These are phyloP conservation scores for Cerioporus squamosus DNA, from an alignment of 1,284 basidiomycete species.

Conservation along the genomic window DNA sequence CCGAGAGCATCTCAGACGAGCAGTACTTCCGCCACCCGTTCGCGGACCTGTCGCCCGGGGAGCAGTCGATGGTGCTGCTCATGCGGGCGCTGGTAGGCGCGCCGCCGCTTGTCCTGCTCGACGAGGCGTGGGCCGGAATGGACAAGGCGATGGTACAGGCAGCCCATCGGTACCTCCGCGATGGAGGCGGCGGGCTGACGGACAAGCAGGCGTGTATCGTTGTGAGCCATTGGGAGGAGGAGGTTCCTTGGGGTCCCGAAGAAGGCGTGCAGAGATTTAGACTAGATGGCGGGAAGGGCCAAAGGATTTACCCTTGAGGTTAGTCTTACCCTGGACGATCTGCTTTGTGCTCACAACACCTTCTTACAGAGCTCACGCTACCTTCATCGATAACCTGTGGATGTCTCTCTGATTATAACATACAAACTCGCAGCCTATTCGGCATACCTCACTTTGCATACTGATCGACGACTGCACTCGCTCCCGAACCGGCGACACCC, in stretches of 20 bases:
- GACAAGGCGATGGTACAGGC: slow-evolving; percentile 74
- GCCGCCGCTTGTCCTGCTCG: slow-evolving; percentile 77
- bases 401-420: too few species aligned
- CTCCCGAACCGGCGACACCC: slow-evolving; percentile 3
- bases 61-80: slow-evolving; percentile 81
- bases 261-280: slow-evolving; percentile 51
- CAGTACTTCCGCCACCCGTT: slow-evolving; percentile 57
- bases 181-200: slow-evolving; percentile 51
- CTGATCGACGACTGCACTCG: slow-evolving; percentile 11
- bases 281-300: slow-evolving; percentile 43
- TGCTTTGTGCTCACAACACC: too few species aligned
- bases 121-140: slow-evolving; percentile 94
- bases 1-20: slow-evolving; percentile 24
- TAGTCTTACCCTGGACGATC: not conserved
- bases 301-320: slow-evolving; percentile 14
- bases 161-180: slow-evolving; percentile 64
- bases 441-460: slow-evolving; percentile 16
- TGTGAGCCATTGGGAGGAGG: slow-evolving; percentile 89
- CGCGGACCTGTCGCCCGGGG: slow-evolving; percentile 64
- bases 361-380: too few species aligned
- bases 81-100: slow-evolving; percentile 82
- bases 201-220: slow-evolving; percentile 78
- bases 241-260: slow-evolving; percentile 72
- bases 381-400: too few species aligned
- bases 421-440: too few species aligned